These are phyloP conservation scores for Podaxis sp. DNA, from an alignment of 768 basidiomycete species.

Conservation along the genomic window DNA sequence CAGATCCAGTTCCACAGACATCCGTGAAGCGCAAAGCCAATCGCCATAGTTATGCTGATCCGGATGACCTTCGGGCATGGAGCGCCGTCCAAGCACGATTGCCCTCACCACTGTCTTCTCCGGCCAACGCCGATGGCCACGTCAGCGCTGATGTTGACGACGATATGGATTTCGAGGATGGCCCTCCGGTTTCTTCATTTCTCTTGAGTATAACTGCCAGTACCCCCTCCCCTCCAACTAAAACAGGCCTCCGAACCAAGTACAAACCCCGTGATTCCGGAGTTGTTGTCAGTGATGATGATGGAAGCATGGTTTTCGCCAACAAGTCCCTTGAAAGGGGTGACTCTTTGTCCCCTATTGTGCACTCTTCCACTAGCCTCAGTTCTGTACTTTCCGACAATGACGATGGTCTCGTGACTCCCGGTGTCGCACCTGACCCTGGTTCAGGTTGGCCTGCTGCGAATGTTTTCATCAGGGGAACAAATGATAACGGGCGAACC, in stretches of 20 bases:
- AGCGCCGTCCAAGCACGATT: constrained; percentile 36
- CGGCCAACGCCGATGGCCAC: constrained; percentile 20
- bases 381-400: constrained; percentile 58
- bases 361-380: constrained; percentile 57
- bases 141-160: constrained; percentile 41
- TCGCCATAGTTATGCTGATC: constrained; percentile 66
- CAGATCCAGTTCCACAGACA: constrained; percentile 7
- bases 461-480: constrained; percentile 33
- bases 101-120: constrained; percentile 34
- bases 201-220: constrained; percentile 48
- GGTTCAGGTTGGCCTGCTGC: constrained; percentile 62
- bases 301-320: constrained; percentile 20
- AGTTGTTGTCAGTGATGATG: constrained; percentile 59
- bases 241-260: constrained; percentile 54
- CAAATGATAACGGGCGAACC: constrained; percentile 31
- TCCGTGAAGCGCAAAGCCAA: constrained; percentile 22
- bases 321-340: constrained; percentile 11
- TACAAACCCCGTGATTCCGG: constrained; percentile 71
- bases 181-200: constrained; percentile 48
- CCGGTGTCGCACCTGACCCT: constrained; percentile 48
- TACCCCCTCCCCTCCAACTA: constrained; percentile 52
- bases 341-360: constrained; percentile 36
- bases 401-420: constrained; percentile 70
- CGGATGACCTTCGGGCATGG: constrained; percentile 30
- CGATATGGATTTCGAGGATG: constrained; percentile 51